phyloP scores from a whole-genome alignment of 108 stramenopile species.

The Skeletonema grethae region DNA sequence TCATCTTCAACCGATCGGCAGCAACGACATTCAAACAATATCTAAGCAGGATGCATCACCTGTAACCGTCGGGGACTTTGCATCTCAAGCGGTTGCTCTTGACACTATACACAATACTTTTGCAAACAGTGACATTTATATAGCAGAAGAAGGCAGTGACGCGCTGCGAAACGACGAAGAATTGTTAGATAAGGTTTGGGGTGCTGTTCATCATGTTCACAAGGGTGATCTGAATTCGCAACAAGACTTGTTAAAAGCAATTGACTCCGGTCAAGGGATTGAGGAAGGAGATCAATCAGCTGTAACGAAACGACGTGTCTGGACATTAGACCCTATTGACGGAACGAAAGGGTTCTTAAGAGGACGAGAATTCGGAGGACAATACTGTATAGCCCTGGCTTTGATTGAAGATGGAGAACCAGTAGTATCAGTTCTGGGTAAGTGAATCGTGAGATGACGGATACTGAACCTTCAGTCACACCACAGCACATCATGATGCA shows the following conservation, averaged over 20 bases:
- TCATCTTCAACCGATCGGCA: slow-evolving; percentile 34
- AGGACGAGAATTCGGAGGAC: slow-evolving; percentile 56
- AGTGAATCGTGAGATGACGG: too few relatives aligned
- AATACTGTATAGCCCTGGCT: slow-evolving; percentile 79
- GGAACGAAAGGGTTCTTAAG: slow-evolving; percentile 92
- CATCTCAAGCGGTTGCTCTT: slow-evolving; percentile 62
- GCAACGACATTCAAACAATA: slow-evolving; percentile 28
- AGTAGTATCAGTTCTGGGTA: slow-evolving; percentile 52
- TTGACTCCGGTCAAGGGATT: slow-evolving; percentile 50
- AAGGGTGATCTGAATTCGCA: neutral
- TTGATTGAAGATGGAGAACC: slow-evolving; percentile 70
- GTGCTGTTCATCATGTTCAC: slow-evolving; percentile 21
- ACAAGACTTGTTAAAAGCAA: slow-evolving; percentile 40
- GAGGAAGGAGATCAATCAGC: neutral
- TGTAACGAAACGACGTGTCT: slow-evolving; percentile 43
- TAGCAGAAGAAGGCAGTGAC: slow-evolving; percentile 66
- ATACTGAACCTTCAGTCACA: too few relatives aligned
- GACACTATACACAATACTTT: slow-evolving; percentile 41
- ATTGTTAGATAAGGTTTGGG: slow-evolving; percentile 34
- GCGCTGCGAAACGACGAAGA: slow-evolving; percentile 28
- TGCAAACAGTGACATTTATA: slow-evolving; percentile 43
- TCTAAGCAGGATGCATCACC: slow-evolving; percentile 63
- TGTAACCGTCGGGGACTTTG: slow-evolving; percentile 70
- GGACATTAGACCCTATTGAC: slow-evolving; percentile 90
- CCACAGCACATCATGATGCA: too few relatives aligned